phyloP scores from a whole-genome alignment of 2,329 filamentous ascomycete genomes.

The Elsinoe necatrix region DNA sequence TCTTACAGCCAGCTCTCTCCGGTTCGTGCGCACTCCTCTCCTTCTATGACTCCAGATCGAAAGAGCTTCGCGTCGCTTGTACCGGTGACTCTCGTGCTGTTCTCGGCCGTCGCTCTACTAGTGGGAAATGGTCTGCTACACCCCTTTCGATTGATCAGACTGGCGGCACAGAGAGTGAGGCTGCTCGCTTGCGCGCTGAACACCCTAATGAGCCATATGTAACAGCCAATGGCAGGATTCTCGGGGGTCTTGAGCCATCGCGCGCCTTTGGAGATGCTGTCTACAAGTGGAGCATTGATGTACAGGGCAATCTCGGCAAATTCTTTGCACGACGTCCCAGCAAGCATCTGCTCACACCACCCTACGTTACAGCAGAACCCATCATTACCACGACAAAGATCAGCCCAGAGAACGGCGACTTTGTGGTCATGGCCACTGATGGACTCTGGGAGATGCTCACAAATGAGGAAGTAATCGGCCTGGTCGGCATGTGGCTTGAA shows the following conservation, averaged over 20 bases:
- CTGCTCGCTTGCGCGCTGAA: constrained; percentile 68
- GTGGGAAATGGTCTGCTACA: constrained; percentile 87
- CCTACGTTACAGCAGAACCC: constrained; percentile 95
- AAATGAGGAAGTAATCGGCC: constrained; percentile 93
- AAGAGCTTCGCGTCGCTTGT: constrained; percentile 85
- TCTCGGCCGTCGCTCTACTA: constrained; percentile 65
- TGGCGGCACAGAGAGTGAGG: constrained; percentile 78
- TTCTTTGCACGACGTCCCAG: constrained; percentile 83
- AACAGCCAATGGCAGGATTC: constrained; percentile 76
- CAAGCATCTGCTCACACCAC: constrained; percentile 74
- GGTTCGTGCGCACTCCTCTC: constrained; percentile 95
- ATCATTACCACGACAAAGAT: constrained; percentile 90
- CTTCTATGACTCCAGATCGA: constrained; percentile 85
- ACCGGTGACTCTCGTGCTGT: constrained; percentile 96
- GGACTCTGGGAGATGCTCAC: constrained; percentile 99
- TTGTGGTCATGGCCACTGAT: constrained; percentile 92
- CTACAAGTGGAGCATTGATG: constrained; percentile 91
- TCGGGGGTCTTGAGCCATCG: constrained; percentile 85
- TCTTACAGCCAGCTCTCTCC: constrained; percentile 84
- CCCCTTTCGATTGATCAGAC: constrained; percentile 90
- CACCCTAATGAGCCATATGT: constrained; percentile 88
- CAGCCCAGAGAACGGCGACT: constrained; percentile 81
- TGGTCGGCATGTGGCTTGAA: constrained; percentile 96
- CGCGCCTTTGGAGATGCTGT: constrained; percentile 92
- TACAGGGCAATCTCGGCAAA: constrained; percentile 67